Evolutionary conservation across 352 stramenopile genomes (phyloP).

Genomic region (Thraustochytrium striatum): DNA sequence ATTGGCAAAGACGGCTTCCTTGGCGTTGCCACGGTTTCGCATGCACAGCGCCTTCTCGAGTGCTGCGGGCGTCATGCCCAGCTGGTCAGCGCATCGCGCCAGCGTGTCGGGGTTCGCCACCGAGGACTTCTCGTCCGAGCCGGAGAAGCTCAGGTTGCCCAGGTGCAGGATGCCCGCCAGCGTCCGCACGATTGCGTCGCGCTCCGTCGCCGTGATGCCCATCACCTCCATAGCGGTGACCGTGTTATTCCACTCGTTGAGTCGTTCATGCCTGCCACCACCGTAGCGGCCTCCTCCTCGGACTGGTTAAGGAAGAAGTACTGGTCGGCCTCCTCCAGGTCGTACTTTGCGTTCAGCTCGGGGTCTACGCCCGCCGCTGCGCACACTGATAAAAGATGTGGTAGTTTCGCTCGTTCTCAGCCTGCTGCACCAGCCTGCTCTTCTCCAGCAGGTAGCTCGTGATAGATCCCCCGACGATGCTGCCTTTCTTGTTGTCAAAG

Average conservation of each 20-base stretch:
- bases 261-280: constrained; percentile 59
- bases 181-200: constrained; percentile 71
- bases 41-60: constrained; percentile 43
- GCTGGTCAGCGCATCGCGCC: background rate
- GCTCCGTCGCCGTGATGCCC: constrained; percentile 69
- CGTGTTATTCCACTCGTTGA: constrained; percentile 68
- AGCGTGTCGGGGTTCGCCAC: constrained; percentile 8
- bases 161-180: constrained; percentile 76
- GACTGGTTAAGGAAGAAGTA: constrained; percentile 48
- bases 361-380: constrained; percentile 18
- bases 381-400: constrained; percentile 86
- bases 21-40: constrained; percentile 15
- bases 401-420: constrained; percentile 77
- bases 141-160: constrained; percentile 64
- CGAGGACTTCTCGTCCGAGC: background rate
- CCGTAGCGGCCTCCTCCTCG: background rate
- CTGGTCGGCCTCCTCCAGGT: constrained; percentile 27
- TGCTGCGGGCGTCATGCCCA: background rate
- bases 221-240: constrained; percentile 72
- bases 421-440: constrained; percentile 73
- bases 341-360: background rate
- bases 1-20: constrained; percentile 36
- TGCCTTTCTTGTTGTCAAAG: constrained; percentile 69
- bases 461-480: constrained; percentile 74
- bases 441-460: constrained; percentile 87